Evolutionary conservation across 176 grass and related monocot species (phyloP).

Genomic region (Bolboschoenus planiculmis): DNA sequence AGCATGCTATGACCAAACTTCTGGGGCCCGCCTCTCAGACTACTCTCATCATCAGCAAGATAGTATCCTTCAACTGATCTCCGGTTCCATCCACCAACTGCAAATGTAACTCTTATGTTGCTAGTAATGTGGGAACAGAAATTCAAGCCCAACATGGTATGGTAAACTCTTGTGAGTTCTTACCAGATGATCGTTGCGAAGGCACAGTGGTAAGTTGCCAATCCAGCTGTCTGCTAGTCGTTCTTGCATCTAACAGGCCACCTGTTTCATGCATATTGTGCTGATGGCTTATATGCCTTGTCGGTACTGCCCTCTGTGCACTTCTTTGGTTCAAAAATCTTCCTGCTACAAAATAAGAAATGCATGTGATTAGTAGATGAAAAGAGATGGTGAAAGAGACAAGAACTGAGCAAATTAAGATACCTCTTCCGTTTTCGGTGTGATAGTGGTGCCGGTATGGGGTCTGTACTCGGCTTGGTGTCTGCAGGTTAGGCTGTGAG

Average conservation of each 20-base stretch:
- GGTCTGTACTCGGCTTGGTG: background rate
- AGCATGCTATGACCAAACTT: background rate
- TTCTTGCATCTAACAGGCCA: background rate
- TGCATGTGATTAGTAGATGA: background rate
- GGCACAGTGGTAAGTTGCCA: slow-evolving; percentile 41
- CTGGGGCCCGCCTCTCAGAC: background rate
- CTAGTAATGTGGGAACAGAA: background rate
- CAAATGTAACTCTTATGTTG: background rate
- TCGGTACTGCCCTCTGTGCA: background rate
- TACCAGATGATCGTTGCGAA: slow-evolving; percentile 60
- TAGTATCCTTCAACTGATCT: background rate
- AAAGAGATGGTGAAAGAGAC: background rate
- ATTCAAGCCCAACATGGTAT: background rate
- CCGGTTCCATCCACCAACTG: slow-evolving; percentile 3
- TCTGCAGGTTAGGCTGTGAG: background rate
- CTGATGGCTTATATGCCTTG: background rate
- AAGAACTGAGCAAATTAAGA: background rate
- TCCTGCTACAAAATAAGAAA: background rate
- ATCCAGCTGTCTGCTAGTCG: slow-evolving; percentile 17
- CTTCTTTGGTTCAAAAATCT: background rate
- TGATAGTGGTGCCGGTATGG: background rate
- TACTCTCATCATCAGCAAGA: slow-evolving; percentile 3
- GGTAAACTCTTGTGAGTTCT: background rate
- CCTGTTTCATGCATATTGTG: background rate
- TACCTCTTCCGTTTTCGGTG: slow-evolving; percentile 1